A percentile compares a stretch with the other conserved stretches of the same genome.
Evolutionary conservation across 805 yeast genomes (phyloP).

Genomic region (Sungouiozyma intestinalis): DNA sequence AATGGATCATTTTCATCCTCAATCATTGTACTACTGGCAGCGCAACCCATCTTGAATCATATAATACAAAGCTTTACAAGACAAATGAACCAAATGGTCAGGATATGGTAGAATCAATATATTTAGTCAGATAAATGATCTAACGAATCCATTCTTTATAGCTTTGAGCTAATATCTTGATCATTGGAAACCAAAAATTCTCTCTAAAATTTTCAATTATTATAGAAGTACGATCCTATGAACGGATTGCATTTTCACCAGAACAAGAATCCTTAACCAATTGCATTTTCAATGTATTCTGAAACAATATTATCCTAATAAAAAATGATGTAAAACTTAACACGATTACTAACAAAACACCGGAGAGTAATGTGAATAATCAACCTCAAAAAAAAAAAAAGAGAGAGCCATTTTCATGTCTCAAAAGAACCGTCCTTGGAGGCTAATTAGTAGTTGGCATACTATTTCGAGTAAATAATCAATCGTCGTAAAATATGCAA

Average conservation of each 20-base stretch:
- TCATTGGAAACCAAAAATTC: not conserved
- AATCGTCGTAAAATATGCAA: too few species aligned
- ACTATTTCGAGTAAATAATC: not conserved
- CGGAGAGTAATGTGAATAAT: not conserved
- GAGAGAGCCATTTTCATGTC: too few species aligned
- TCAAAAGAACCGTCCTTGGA: too few species aligned
- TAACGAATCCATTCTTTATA: too few species aligned
- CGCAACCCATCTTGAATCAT: slow-evolving; percentile 57
- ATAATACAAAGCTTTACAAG: too few species aligned
- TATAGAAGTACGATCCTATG: not conserved
- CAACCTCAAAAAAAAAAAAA: not conserved
- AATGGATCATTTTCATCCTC: slow-evolving; percentile 43
- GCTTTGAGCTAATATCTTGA: not conserved
- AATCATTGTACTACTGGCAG: slow-evolving; percentile 36
- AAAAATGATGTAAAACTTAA: not conserved
- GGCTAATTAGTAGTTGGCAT: not conserved
- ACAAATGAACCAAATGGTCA: not conserved
- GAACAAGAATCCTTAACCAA: not conserved
- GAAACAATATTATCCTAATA: not conserved
- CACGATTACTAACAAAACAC: not conserved
- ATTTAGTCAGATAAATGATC: too few species aligned
- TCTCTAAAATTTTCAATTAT: not conserved
- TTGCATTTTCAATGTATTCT: not conserved
- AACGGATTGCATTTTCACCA: not conserved
- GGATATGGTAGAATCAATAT: not conserved